phyloP scores from a whole-genome alignment of 169 alveolate species.

The Blepharisma undulans region DNA sequence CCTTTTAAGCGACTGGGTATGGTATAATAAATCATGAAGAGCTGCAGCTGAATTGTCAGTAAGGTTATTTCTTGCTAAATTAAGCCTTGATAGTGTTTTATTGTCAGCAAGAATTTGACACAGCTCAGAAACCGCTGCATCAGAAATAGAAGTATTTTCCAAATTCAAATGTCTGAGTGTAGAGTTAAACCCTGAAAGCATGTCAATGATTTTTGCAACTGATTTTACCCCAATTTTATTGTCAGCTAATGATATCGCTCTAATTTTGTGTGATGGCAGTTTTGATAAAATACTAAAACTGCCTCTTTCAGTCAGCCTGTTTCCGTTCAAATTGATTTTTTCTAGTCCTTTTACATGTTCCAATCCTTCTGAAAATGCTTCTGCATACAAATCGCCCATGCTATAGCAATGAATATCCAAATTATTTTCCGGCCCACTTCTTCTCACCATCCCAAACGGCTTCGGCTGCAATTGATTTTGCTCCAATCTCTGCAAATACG shows the following conservation, averaged over 20 bases:
- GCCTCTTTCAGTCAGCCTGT: constrained; percentile 32
- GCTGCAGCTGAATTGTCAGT: background rate
- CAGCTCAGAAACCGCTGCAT: background rate
- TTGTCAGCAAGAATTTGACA: background rate
- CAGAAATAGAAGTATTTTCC: constrained; percentile 25
- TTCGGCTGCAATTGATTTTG: constrained; percentile 3
- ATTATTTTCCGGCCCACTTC: background rate
- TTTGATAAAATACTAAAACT: background rate
- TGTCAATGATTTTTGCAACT: background rate
- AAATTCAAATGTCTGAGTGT: background rate
- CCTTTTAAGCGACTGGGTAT: background rate
- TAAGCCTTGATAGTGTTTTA: background rate
- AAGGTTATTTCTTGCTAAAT: constrained; percentile 31
- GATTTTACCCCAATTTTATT: constrained; percentile 32
- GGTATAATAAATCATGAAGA: background rate
- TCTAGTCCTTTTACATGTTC: constrained; percentile 11
- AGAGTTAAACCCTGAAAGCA: background rate
- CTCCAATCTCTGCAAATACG: constrained; percentile 2
- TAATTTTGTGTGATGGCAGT: background rate
- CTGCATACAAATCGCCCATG: constrained; percentile 38
- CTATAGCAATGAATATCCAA: constrained; percentile 6
- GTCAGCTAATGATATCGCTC: constrained; percentile 10
- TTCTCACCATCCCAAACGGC: constrained; percentile 39
- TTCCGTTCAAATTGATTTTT: constrained; percentile 8
- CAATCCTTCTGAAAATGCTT: constrained; percentile 27